Evolutionary conservation across 106 monocot species (phyloP), one percentile per base, ranked within the genome.

Genomic region (Platanthera guangdongensis): DNA sequence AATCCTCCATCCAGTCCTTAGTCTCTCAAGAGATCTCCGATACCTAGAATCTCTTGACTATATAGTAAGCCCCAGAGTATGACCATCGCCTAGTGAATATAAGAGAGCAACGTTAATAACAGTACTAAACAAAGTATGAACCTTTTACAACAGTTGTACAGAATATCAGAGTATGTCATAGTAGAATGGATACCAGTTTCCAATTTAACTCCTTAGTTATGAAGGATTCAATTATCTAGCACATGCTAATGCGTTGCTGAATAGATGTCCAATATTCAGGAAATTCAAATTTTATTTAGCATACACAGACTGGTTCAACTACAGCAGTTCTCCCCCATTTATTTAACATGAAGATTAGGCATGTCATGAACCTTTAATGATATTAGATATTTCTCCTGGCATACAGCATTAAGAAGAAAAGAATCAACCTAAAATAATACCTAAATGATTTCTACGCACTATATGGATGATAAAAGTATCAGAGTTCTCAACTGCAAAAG

Each of bases 381-480:
- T 60, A 60, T 60, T 60, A 60, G 6, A 60, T 60, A 60, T 60
- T 13, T 22, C 59, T 60, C 8, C 21, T n/a, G 1, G 19, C 10
- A 18, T 60, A 60, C 1, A 19, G 21, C n/a, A 19, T 19, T 60
- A 39, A 19, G 21, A 21, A 60, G 5, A 60, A 60, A 60, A 60
- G 8, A 60, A 21, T 21, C 18, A 60, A 19, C 19, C 6, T 60
- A 19, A 21, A 65, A 65, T 30, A 39, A 4, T 65, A 65, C 65
- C 9, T 32, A 65, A 0, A 65, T 60, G 21, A 60, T 8, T 32
- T 65, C 32, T 65, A 11, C 32, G 32, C 65, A 30, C 25, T 30
- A 65, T 8, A 65, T 65, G 65, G 32, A 30, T 65, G 28, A 65
- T 65, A 65, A 32, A 65, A 30, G 65, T 65, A 65, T 65, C 16